These are phyloP conservation scores for Mycena chlorophos DNA, from an alignment of 768 basidiomycete genomes.

Conservation along the genomic window DNA sequence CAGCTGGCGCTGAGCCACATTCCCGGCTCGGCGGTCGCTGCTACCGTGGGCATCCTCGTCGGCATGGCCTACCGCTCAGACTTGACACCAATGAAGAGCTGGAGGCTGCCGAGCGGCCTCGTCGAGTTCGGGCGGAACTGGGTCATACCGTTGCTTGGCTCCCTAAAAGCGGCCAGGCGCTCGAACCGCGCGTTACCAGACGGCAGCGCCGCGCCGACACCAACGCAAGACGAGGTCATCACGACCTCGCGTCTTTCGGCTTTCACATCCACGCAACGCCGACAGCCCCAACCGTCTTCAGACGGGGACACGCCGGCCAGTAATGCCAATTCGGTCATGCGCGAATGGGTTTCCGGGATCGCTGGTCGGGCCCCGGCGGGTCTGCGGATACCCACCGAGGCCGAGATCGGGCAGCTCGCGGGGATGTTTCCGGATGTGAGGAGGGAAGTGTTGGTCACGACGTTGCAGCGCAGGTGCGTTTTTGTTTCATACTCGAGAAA, in stretches of 20 bases:
- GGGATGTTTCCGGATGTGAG: constrained; percentile 83
- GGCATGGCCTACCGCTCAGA: constrained; percentile 86
- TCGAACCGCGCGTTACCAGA: constrained; percentile 78
- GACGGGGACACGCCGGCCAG: no score
- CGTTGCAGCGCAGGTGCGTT: constrained; percentile 76
- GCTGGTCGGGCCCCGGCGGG: constrained; percentile 64
- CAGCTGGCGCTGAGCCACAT: constrained; percentile 70
- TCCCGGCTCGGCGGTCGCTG: constrained; percentile 64
- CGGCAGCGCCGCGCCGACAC: no score
- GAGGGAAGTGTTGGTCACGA: constrained; percentile 69
- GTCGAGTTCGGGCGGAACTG: constrained; percentile 56
- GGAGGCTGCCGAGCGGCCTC: constrained; percentile 67
- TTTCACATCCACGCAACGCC: constrained; percentile 18
- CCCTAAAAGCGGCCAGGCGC: constrained; percentile 60
- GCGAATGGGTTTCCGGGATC: constrained; percentile 79
- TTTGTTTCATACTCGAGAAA: constrained; percentile 16
- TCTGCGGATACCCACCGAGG: constrained; percentile 69
- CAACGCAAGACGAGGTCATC: constrained; percentile 58
- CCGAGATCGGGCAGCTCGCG: constrained; percentile 72
- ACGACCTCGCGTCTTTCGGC: constrained; percentile 55
- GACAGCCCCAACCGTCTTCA: constrained; percentile 5
- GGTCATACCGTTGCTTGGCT: constrained; percentile 68
- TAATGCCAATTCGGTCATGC: constrained; percentile 67
- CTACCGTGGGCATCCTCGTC: constrained; percentile 62
- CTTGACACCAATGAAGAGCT: constrained; percentile 72